These are phyloP conservation scores for Hortaea sp. DNA, from an alignment of 2,329 filamentous ascomycete species.

Conservation along the genomic window DNA sequence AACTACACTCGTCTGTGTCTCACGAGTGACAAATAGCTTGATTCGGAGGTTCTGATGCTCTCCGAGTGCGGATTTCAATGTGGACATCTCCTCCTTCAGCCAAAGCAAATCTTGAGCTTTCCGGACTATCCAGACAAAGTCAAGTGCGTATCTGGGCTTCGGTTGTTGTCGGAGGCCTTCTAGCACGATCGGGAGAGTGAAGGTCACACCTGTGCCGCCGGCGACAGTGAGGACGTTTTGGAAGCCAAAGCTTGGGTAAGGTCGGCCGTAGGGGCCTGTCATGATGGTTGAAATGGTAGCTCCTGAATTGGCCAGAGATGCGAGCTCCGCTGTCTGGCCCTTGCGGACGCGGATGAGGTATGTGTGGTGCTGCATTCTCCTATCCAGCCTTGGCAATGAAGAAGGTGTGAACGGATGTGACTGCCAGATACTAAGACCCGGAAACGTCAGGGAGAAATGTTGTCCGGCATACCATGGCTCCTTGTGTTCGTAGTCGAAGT, in stretches of 20 bases:
- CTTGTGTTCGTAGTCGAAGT: conserved; percentile 50
- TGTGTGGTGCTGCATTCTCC: conserved; percentile 21
- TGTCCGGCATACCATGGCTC: conserved; percentile 54
- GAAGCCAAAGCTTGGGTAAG: conserved; percentile 21
- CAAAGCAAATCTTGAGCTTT: conserved; percentile 46
- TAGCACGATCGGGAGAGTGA: conserved; percentile 39
- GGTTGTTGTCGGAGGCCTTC: conserved; percentile 27
- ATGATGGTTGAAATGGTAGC: conserved; percentile 46
- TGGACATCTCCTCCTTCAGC: conserved; percentile 47
- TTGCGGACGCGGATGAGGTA: conserved; percentile 28
- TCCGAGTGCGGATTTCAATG: conserved; percentile 29
- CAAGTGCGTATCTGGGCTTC: conserved; percentile 27
- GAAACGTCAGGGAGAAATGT: conserved; percentile 63
- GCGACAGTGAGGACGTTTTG: conserved; percentile 26
- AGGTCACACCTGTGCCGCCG: conserved; percentile 50
- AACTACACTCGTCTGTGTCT: conserved; percentile 17
- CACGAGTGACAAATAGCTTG: conserved; percentile 51
- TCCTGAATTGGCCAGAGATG: conserved; percentile 26
- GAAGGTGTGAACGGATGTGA: conserved; percentile 61
- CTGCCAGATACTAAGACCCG: conserved; percentile 58
- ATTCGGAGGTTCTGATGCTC: conserved; percentile 33
- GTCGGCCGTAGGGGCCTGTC: conserved; percentile 53
- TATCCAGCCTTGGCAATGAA: conserved; percentile 35
- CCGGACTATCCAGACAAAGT: conserved; percentile 57
- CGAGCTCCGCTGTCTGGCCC: conserved; percentile 51